Conservation (phyloP, 371 early-diverging fungal genomes). For the Saksenaea oblongispora region DNA sequence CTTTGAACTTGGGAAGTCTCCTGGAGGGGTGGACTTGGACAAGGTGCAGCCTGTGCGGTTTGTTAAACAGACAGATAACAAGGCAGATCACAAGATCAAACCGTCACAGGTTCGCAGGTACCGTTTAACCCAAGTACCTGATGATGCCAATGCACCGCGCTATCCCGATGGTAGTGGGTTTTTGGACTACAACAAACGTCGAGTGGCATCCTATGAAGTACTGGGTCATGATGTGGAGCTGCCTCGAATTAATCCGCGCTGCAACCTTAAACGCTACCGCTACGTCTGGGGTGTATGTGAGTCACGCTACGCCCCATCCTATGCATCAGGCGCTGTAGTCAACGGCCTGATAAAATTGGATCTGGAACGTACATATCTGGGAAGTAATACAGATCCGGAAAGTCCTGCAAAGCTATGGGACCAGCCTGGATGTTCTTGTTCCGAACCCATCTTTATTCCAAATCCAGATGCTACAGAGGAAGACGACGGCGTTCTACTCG, state of each 20-base stretch:
- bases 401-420: slow-evolving; percentile 46
- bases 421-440: slow-evolving; percentile 58
- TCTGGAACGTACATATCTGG: slow-evolving; percentile 37
- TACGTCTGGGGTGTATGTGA: slow-evolving; percentile 64
- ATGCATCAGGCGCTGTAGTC: slow-evolving; percentile 48
- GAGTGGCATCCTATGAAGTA: slow-evolving; percentile 43
- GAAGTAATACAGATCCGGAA: slow-evolving; percentile 27
- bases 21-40: slow-evolving; percentile 26
- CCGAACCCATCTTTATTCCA: slow-evolving; percentile 73
- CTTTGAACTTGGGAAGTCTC: slow-evolving; percentile 43
- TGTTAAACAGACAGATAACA: slow-evolving; percentile 38
- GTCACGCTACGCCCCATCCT: slow-evolving; percentile 40
- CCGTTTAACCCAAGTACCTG: slow-evolving; percentile 43
- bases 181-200: slow-evolving; percentile 35
- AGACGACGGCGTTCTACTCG: slow-evolving; percentile 69
- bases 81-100: slow-evolving; percentile 35
- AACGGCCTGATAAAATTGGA: slow-evolving; percentile 62
- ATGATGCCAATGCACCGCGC: neutral
- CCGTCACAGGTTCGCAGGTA: slow-evolving; percentile 49
- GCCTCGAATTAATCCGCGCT: slow-evolving; percentile 58
- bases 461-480: slow-evolving; percentile 50
- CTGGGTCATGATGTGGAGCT: slow-evolving; percentile 59
- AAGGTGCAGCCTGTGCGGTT: slow-evolving; percentile 42
- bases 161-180: slow-evolving; percentile 7
- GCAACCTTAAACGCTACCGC: slow-evolving; percentile 46